phyloP scores from a whole-genome alignment of 208 protist species.

The Leishmania aethiopica region DNA sequence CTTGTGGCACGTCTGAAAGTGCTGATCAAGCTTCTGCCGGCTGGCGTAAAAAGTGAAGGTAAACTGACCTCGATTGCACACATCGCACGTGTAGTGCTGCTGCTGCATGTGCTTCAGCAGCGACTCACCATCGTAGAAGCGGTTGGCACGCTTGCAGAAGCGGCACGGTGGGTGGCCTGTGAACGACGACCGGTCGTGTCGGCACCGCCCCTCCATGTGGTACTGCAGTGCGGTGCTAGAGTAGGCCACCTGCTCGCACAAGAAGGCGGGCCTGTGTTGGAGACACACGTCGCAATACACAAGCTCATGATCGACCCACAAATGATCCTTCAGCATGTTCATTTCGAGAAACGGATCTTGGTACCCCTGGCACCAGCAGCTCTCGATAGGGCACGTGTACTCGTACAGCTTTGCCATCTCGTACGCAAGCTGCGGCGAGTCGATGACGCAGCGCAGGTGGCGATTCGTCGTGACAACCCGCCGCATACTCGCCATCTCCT shows the following conservation, averaged over 20 bases:
- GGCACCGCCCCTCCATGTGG: constrained; percentile 69
- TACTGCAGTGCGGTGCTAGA: constrained; percentile 37
- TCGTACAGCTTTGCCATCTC: constrained; percentile 80
- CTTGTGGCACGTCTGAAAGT: constrained; percentile 77
- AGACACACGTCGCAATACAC: constrained; percentile 82
- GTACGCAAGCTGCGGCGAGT: constrained; percentile 44
- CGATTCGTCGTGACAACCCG: constrained; percentile 31
- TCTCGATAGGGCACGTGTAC: constrained; percentile 64
- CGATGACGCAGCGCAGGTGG: constrained; percentile 60
- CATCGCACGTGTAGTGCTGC: constrained; percentile 89
- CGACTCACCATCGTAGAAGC: constrained; percentile 85
- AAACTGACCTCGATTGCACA: constrained; percentile 86
- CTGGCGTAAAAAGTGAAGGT: constrained; percentile 85
- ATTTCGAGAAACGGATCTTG: constrained; percentile 83
- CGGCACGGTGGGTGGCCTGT: constrained; percentile 82
- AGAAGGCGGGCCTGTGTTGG: constrained; percentile 68
- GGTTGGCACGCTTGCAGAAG: constrained; percentile 60
- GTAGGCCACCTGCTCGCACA: constrained; percentile 89
- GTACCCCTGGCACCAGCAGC: constrained; percentile 64
- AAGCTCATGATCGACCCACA: constrained; percentile 65
- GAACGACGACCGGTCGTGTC: constrained; percentile 67
- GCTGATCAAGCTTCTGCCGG: constrained; percentile 70
- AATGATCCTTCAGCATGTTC: constrained; percentile 66
- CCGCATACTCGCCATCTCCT: constrained; percentile 54
- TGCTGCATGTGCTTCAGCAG: constrained; percentile 89